Evolutionary conservation across 805 yeast genomes (phyloP), one percentile per base, ranked within the genome.

Genomic region (Kuraishia molischiana): DNA sequence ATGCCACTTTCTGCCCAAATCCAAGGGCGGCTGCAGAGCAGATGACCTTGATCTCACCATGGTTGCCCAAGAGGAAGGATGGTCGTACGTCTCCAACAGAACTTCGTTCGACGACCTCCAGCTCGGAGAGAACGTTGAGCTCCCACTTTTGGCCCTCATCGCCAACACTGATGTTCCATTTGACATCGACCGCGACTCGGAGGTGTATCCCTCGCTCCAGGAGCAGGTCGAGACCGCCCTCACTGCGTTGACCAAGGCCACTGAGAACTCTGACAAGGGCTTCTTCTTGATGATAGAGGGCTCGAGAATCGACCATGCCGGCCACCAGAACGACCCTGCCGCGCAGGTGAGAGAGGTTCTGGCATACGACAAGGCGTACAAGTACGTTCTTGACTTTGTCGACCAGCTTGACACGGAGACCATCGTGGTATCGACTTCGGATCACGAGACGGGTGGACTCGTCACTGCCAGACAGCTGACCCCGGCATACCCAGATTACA

Each of bases 401-500:
- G 77, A 80, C 47, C 53, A 66, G 6, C 52, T 82, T 2, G 85
- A 82, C 36, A 77, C 72, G 10, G 95, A 86, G 48, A 85, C 95
- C 3, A 65, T 82, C 33, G 71, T 85, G 30, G 66, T 89, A 31
- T 77, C 90, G 19, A 86, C 95, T 2, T 81, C 94, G 19, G 97
- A 89, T 57, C 97, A 89, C 63, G 97, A 89, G 57, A 89, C 97
- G 19, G 97, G 97, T 44, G 97, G 97, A 0, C 67, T 89, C 45
- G 82, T 83, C n/a, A 73, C 85, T 34, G 86, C 95, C 0, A 75
- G 89, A 59, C 96, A 89, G 64, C 58, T 83, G 29, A 53, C 76
- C 4, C 56, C 66, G 3, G 53, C 54, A 1, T 86, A 87, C 55
- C 97, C 97, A 2, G 95, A 86, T 41, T 87, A 87, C 52, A 52